Evolutionary conservation across 1,139 yeast species (phyloP), one percentile per base, ranked within the genome.

Genomic region (Lodderomyces elongisporus): DNA sequence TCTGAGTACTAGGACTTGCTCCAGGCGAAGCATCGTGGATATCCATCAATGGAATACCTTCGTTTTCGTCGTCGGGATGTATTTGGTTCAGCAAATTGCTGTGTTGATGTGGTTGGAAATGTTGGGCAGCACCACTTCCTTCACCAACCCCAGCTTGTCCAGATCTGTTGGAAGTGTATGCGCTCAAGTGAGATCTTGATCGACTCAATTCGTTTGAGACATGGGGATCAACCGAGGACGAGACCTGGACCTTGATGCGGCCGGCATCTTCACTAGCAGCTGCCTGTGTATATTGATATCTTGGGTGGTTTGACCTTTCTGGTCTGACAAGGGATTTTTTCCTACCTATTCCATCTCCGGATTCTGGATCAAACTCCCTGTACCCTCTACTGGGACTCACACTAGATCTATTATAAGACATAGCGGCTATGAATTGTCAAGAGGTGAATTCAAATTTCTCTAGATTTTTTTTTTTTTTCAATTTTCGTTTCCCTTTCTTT

Each of bases 251-350:
- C 39, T 61, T 63, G 40, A 85, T 61, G 47, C 79, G 80, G 39
- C 66, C 70, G 4, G 80, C 65, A 44, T 79, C 78, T 47, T 82
- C 85, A 38, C 79, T 76, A 7, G 91, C 82, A 17, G 82, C 81
- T 18, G 10, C 22, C 47, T 83, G 89, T n/a, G 87, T 74, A 56
- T 85, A 85, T 54, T 84, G 89, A 56, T 70, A 83, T 37, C 81
- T 77, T 2, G 91, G 93, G 51, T 84, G 85, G 40, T 70, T 72
- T 32, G 81, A 77, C 43, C 95, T 69, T 54, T 87, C 95, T 2
- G 93, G 95, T 42, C 85, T 70, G 27, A 85, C 83, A 42, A 87
- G 65, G 2, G 95, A 83, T 49, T 71, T 70, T 51, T 79, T 81
- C 36, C 91, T 57, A 27, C 60, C 52, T 27, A 74, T 34, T n/a